phyloP scores from a whole-genome alignment of 2,329 filamentous ascomycete genomes.

The Pseudogymnoascus sp. region DNA sequence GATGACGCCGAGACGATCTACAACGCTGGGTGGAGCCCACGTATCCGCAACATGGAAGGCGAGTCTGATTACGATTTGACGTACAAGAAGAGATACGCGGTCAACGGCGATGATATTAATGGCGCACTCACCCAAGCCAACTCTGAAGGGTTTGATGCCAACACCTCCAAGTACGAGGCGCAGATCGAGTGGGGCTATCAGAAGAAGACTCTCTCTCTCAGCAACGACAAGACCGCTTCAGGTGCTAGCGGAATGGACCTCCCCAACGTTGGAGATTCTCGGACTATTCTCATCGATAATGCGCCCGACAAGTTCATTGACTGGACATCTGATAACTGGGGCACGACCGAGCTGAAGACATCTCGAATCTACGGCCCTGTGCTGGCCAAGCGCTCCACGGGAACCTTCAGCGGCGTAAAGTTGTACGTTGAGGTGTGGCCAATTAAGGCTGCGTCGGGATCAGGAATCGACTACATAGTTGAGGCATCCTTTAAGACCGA shows the following conservation, averaged over 20 bases:
- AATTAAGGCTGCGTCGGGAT: slow-evolving; percentile 19
- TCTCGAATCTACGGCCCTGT: slow-evolving; percentile 29
- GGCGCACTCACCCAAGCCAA: slow-evolving; percentile 27
- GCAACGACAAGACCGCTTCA: slow-evolving; percentile 24
- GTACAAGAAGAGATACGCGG: slow-evolving; percentile 33
- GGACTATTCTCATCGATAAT: slow-evolving; percentile 22
- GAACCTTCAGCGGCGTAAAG: slow-evolving; percentile 25
- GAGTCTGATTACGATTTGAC: slow-evolving; percentile 31
- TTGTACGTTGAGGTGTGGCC: slow-evolving; percentile 31
- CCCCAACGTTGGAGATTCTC: slow-evolving; percentile 20
- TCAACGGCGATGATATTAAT: slow-evolving; percentile 25
- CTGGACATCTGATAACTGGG: slow-evolving; percentile 24
- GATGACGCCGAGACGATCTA: slow-evolving; percentile 28
- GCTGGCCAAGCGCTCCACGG: slow-evolving; percentile 26
- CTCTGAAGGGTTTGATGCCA: slow-evolving; percentile 29
- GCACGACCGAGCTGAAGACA: slow-evolving; percentile 20
- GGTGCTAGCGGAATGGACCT: slow-evolving; percentile 24
- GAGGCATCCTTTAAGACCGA: slow-evolving; percentile 28
- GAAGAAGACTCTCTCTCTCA: slow-evolving; percentile 33
- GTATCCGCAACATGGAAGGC: slow-evolving; percentile 31
- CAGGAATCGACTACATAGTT: slow-evolving; percentile 24
- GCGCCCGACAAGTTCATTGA: slow-evolving; percentile 28
- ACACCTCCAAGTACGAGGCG: slow-evolving; percentile 27
- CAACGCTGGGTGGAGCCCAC: slow-evolving; percentile 30
- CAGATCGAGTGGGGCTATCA: slow-evolving; percentile 32